Base-by-base conservation (phyloP, 1,284 basidiomycete genomes). In the Cutaneotrichosporon spelunceum region DNA sequence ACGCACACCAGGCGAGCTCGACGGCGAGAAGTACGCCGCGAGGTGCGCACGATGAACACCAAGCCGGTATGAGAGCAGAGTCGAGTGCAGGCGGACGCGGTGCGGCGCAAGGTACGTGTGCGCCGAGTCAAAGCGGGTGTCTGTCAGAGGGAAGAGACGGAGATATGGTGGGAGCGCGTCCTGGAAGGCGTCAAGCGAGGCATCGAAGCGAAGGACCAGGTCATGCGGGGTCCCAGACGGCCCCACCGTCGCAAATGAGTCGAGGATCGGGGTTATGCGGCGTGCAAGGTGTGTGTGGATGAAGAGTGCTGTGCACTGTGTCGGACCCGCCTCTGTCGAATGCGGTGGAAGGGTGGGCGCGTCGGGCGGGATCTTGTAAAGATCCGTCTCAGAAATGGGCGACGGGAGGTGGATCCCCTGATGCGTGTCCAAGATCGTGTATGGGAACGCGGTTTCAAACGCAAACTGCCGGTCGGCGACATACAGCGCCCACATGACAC, bases 401-500 rank as follows among this genome's bases (percentile, higher is more conserved):
- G 74, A 74, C 2, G 76, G 76, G 3, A 74, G 61, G 56, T 72
- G 70, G 39, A 76, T 70, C 23, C 73, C 70, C 42, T 72, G 69
- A 57, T 77, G 75, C 4, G 69, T 68, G 56, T 76, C 74, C 52
- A 73, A 60, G 50, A 77, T 75, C 11, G 72, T 76, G 66, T 77
- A 77, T 2, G 75, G 75, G 65, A 72, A 70, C 4, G 70, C 68
- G 4, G 75, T 75, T 42, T 72, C 70, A 65, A 73, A 76, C 1
- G 72, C 70, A 62, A 72, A 70, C 50, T 72, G 68, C 44, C 75
- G 62, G 65, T 77, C 76, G 10, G 72, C 72, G 27, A 72, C 63
- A 61, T 74, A 77, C 45, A 77, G 63, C n/a, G 68, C 63, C 71
- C 73, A 77, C 68, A 77, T 74, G 26, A 78, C 66, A 29, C 76